phyloP scores from a whole-genome alignment of 345 rosid genomes.

The Gynandropsis gynandra region DNA sequence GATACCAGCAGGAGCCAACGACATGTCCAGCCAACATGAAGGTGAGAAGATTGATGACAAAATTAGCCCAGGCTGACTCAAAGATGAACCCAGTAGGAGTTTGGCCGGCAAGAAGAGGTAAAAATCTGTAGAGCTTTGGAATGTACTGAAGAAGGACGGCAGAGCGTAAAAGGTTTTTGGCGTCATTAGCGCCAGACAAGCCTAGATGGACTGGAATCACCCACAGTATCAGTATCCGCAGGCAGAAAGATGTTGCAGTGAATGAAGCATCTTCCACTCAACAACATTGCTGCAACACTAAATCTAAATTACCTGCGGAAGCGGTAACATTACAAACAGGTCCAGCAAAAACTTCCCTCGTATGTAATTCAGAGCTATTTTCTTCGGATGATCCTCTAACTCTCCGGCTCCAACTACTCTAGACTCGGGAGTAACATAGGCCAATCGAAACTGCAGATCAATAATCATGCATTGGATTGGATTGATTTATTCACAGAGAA shows the following conservation, averaged over 20 bases:
- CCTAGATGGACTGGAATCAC: conserved; percentile 37
- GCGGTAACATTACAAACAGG: conserved; percentile 54
- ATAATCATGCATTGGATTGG: too few relatives aligned
- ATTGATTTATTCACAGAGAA: too few relatives aligned
- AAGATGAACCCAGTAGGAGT: conserved; percentile 67
- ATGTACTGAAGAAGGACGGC: conserved; percentile 63
- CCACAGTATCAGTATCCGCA: conserved; percentile 50
- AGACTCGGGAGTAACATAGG: conserved; percentile 80
- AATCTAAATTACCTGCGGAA: conserved; percentile 66
- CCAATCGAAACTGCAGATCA: conserved; percentile 69
- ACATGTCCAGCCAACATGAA: conserved; percentile 68
- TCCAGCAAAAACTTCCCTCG: conserved; percentile 48
- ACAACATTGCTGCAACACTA: neutral
- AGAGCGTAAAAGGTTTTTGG: conserved; percentile 52
- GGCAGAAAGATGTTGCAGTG: neutral
- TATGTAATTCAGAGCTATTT: conserved; percentile 61
- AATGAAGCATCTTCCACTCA: conserved; percentile 7
- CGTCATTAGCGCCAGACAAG: conserved; percentile 50
- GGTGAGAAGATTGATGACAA: conserved; percentile 71
- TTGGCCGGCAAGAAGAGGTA: conserved; percentile 69
- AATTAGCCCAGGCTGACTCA: conserved; percentile 87
- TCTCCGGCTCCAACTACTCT: conserved; percentile 80
- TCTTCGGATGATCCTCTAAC: conserved; percentile 74
- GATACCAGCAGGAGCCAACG: conserved; percentile 86
- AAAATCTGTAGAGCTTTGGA: conserved; percentile 64